Evolutionary conservation across 192 early-diverging fungal species (phyloP), one percentile per base, ranked within the genome.

Genomic region (Coemansia sp.): DNA sequence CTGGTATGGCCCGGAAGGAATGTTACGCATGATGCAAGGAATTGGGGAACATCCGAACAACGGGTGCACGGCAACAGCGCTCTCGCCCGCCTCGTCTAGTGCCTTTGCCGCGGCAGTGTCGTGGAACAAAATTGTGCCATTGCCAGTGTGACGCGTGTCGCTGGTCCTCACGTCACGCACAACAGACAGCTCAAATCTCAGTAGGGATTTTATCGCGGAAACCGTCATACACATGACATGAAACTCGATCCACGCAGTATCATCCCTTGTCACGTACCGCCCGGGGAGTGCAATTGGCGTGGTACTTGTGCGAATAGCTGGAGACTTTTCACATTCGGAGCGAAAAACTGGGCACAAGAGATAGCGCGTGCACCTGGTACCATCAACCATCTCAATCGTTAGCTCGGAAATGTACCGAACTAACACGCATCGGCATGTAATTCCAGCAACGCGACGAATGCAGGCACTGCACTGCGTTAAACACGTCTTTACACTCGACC

Each of bases 11-110:
- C 72, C 70, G 44, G 63, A 51, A 27, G 73, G 65, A n/a, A 71
- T 65, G n/a, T 68, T 79, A 43, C 73, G 78, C 46, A 79, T 40
- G 40, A 75, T 79, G 59, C 78, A 79, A 2, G 78, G 70, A 15
- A 65, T 31, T 22, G 73, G 69, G 5, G 78, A 55, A 27, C 78
- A 79, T 5, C 34, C 54, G 31, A 71, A 79, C 40, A 79, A 44
- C 34, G 78, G 78, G 49, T 79, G 77, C 9, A 74, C 67, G 3
- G 46, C 41, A 38, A 60, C 63, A 40, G 24, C 46, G 27, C 49
- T 68, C 34, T 64, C 49, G 42, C 68, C 59, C 34, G 43, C 42
- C 20, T 67, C 77, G n/a, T 73, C 41, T 1, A 63, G 63, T 55
- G 57, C 13, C 9, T 7, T 15, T 13, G 64, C 41, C 20, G 43